Percentiles rank a stretch among this genome's conserved stretches.
Conservation (phyloP, 495 filamentous ascomycete species). For the Trichoderma erinaceum region DNA sequence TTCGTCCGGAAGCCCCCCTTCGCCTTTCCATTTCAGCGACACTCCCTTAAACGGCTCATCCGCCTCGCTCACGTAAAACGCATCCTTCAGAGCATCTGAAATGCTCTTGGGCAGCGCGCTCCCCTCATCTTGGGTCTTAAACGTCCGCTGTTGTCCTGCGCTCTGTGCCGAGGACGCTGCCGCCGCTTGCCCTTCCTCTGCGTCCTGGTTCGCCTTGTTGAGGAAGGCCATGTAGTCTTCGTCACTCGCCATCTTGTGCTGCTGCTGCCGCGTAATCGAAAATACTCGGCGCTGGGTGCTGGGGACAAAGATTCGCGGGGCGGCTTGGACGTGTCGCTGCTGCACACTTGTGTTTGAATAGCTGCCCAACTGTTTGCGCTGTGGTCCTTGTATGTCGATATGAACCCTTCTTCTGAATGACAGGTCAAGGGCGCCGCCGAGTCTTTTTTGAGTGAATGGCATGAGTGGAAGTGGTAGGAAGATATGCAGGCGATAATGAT, state of each 20-base stretch:
- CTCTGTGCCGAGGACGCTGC: conserved; percentile 19
- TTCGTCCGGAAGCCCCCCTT: conserved; percentile 53
- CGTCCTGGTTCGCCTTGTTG: conserved; percentile 74
- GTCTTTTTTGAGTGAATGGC: neutral
- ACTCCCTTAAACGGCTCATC: conserved; percentile 83
- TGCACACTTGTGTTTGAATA: neutral
- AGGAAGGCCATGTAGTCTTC: conserved; percentile 75
- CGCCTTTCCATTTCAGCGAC: conserved; percentile 55
- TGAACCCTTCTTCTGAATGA: neutral
- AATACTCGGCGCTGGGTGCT: neutral
- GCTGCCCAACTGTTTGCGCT: neutral
- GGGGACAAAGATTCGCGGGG: neutral
- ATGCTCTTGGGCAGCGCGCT: conserved; percentile 52
- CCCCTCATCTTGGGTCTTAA: conserved; percentile 48
- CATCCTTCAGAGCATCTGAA: conserved; percentile 44
- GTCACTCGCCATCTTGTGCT: conserved; percentile 62
- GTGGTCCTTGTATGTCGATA: neutral
- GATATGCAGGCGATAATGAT: neutral
- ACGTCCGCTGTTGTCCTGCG: conserved; percentile 24
- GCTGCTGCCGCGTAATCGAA: too few relatives aligned
- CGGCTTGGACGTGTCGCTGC: neutral
- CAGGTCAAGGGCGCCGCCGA: neutral
- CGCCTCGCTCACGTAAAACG: conserved; percentile 69
- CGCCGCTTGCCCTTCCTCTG: conserved; percentile 38
- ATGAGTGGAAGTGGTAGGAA: neutral